phyloP scores from a whole-genome alignment of 768 basidiomycete genomes.

The Lactifluus pinguis region DNA sequence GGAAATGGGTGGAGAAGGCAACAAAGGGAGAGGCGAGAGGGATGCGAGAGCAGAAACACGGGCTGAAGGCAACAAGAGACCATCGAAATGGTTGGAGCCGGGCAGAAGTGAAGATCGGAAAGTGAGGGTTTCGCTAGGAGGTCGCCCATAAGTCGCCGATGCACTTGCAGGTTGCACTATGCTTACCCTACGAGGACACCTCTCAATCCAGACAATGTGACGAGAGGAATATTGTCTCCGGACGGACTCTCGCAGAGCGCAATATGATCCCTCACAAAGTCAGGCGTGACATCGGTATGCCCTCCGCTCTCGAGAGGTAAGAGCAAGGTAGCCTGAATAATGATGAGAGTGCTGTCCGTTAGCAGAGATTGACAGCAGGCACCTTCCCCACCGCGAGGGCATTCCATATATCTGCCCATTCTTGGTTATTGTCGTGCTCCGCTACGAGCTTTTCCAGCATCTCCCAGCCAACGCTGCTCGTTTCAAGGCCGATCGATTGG shows the following conservation, averaged over 20 bases:
- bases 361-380: not conserved
- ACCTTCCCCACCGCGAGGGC: conserved; percentile 62
- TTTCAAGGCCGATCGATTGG: conserved; percentile 58
- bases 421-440: conserved; percentile 40
- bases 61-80: conserved; percentile 30
- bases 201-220: conserved; percentile 79
- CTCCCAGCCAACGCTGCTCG: conserved; percentile 60
- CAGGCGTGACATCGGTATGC: conserved; percentile 51
- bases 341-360: not conserved
- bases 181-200: conserved; percentile 58
- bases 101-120: conserved; percentile 38
- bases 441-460: conserved; percentile 64
- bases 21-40: conserved; percentile 46
- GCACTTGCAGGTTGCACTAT: not conserved
- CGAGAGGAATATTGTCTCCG: conserved; percentile 40
- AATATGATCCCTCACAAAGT: conserved; percentile 80
- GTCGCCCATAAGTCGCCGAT: conserved; percentile 5
- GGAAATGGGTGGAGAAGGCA: conserved; percentile 25
- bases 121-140: conserved; percentile 30
- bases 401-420: conserved; percentile 66
- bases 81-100: conserved; percentile 34
- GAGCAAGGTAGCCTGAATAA: conserved; percentile 62
- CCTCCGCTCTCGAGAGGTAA: conserved; percentile 57
- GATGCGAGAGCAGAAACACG: conserved; percentile 32
- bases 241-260: conserved; percentile 49